Evolutionary conservation across 2,329 filamentous ascomycete genomes (phyloP).

Genomic region (Alternaria arborescens): DNA sequence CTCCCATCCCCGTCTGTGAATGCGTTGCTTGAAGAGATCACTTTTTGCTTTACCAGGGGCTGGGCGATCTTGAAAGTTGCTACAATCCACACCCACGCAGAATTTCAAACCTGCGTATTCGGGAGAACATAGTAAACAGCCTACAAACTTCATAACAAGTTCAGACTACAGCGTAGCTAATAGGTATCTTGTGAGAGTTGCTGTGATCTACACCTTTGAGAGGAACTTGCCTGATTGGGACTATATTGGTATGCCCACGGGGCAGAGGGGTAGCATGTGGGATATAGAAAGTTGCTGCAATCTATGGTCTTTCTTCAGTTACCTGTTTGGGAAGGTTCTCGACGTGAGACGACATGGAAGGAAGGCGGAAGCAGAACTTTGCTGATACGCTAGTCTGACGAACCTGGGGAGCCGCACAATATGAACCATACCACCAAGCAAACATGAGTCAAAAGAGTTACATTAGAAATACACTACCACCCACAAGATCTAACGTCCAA

Average conservation of each 20-base stretch:
- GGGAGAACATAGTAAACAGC: background rate
- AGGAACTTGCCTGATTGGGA: background rate
- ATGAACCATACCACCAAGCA: background rate
- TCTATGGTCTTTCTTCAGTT: background rate
- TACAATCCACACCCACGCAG: background rate
- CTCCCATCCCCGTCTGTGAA: background rate
- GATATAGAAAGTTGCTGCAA: background rate
- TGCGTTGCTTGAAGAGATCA: background rate
- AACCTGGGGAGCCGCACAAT: background rate
- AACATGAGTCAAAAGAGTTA: background rate
- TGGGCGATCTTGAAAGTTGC: background rate
- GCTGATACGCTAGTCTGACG: background rate
- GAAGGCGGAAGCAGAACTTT: background rate
- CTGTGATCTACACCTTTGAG: background rate
- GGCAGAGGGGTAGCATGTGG: background rate
- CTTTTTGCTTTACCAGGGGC: background rate
- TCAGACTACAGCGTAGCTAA: background rate
- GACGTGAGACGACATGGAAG: background rate
- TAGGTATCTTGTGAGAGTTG: background rate
- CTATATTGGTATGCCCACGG: no score
- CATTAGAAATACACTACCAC: slow-evolving; percentile 6
- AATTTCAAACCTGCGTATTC: background rate
- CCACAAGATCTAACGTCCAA: background rate
- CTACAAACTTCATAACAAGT: background rate
- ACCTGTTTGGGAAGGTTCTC: background rate